Evolutionary conservation across 352 stramenopile genomes (phyloP), one percentile per base, ranked within the genome.

Genomic region (Pythium angustatum): DNA sequence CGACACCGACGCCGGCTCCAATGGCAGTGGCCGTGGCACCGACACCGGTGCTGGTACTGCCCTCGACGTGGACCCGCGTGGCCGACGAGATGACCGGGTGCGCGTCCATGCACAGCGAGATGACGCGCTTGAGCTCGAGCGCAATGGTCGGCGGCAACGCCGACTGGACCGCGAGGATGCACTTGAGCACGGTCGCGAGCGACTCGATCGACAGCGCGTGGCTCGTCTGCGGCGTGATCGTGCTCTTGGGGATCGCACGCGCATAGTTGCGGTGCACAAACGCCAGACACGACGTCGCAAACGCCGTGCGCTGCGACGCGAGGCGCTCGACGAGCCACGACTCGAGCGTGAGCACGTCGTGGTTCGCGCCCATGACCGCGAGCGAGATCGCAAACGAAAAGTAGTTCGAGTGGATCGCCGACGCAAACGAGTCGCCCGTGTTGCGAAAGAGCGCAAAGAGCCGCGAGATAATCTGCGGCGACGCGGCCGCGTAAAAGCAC

Each of bases 221-320:
- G 53, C 81, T 90, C 12, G 84, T 91, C 64, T 90, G 79, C 2
- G 83, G 82, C 31, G 87, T 94, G 69, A 96, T 84, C 56, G 74
- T 85, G 51, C 76, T 78, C 72, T 96, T 96, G 5, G 87, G 87
- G 28, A 96, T 78, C 22, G 87, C 87, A 8, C 87, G 85, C 52
- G 80, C 75, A 58, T 93, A 93, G 58, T 94, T 91, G 28, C 87
- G 85, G 70, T 96, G 85, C 61, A 96, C 78, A 64, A 93, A 96
- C 19, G 87, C 87, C 19, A 96, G 36, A 17, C 86, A 93, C 36
- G 85, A 91, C 0, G 87, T 94, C 41, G 85, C 85, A 70, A 96
- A 96, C 48, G 87, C 83, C 43, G 83, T 93, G 60, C 84, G 82
- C 63, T 93, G 78, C 24, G 80, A 86, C 12, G 84, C 83, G 11